Evolutionary conservation across 78 protist genomes (phyloP).

Genomic region (Dictyostelium intermedium): DNA sequence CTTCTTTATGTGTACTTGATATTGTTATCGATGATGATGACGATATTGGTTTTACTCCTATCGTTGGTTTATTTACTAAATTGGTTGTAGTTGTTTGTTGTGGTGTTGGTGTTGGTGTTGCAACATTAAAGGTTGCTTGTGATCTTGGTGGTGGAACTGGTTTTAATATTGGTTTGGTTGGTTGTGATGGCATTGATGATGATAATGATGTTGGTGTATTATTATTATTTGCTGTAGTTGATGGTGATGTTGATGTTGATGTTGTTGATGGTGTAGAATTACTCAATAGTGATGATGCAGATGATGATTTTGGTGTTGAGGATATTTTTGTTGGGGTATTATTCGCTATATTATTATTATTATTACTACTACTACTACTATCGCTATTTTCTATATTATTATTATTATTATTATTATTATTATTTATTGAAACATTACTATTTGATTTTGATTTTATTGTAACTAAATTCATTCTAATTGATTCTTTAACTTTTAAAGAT

Average conservation of each 20-base stretch:
- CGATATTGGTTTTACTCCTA: neutral
- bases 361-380: neutral
- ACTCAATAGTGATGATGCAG: neutral
- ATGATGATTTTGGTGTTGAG: constrained; percentile 23
- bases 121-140: constrained; percentile 4
- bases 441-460: neutral
- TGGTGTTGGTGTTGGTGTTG: neutral
- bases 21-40: neutral
- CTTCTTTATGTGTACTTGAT: neutral
- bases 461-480: constrained; percentile 66
- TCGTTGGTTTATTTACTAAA: neutral
- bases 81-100: neutral
- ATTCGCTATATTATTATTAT: neutral
- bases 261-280: neutral
- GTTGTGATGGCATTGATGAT: neutral
- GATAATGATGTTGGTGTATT: neutral
- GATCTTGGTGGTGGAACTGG: constrained; percentile 40
- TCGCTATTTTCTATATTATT: neutral
- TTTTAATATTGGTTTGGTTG: neutral
- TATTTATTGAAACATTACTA: neutral
- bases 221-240: neutral
- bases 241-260: neutral
- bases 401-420: neutral
- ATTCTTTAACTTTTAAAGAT: constrained; percentile 51
- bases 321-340: neutral